Conservation (phyloP, 345 rosid species). For the Pistacia vera region DNA sequence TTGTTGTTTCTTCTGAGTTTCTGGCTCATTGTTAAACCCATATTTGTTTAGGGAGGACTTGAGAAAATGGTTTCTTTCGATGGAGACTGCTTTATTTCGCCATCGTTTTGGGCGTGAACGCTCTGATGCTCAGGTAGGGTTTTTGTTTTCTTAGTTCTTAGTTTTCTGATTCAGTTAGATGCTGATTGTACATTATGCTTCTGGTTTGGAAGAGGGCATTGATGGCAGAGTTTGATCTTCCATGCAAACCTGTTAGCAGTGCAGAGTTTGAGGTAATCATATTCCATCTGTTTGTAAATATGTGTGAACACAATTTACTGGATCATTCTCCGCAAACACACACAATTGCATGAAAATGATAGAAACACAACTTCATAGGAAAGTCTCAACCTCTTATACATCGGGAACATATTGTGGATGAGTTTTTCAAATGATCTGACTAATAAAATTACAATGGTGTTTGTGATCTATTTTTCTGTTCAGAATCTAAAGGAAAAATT, state of each 20-base stretch:
- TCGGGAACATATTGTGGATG: background rate
- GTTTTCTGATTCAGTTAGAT: background rate
- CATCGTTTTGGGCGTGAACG: conserved; percentile 45
- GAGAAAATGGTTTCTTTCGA: conserved; percentile 89
- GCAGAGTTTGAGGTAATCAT: conserved; percentile 73
- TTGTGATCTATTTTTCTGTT: background rate
- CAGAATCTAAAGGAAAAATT: conserved; percentile 58
- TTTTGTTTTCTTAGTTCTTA: background rate
- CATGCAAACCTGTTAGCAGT: conserved; percentile 59
- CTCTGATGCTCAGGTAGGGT: conserved; percentile 63
- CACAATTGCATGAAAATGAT: background rate
- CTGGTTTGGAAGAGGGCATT: conserved; percentile 51
- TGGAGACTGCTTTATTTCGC: conserved; percentile 83
- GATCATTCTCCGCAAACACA: background rate
- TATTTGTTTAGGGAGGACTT: conserved; percentile 66
- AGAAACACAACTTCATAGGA: background rate
- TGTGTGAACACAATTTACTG: background rate
- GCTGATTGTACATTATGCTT: conserved; percentile 14
- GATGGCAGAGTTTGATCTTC: conserved; percentile 69
- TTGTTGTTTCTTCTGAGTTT: background rate
- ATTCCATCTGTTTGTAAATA: background rate
- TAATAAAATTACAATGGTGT: conserved; percentile 2
- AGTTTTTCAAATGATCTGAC: background rate
- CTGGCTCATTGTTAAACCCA: background rate
- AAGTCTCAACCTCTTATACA: background rate